Evolutionary conservation across 2,329 filamentous ascomycete species (phyloP).

Genomic region (Grosmannia clavigera): DNA sequence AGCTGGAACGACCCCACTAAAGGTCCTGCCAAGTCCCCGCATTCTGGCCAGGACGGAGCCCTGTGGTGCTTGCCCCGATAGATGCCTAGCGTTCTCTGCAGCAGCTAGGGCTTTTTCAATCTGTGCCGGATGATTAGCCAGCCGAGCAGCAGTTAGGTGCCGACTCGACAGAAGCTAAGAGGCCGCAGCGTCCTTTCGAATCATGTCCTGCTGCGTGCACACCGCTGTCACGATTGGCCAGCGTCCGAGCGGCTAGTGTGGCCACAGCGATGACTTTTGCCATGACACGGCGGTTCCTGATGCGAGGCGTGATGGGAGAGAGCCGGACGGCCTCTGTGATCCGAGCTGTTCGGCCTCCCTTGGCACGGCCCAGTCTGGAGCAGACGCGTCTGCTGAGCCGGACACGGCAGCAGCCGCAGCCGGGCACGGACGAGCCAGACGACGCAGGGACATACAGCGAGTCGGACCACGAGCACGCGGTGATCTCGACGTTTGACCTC

Average conservation of each 20-base stretch:
- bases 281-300: too few species aligned
- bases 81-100: neutral
- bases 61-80: neutral
- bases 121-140: neutral
- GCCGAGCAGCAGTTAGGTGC: too few species aligned
- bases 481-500: constrained; percentile 38
- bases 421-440: neutral
- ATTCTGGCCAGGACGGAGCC: neutral
- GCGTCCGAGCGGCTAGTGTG: neutral
- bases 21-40: too few species aligned
- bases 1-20: too few species aligned
- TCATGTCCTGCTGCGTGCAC: neutral
- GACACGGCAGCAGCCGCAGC: too few species aligned
- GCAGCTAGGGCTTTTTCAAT: neutral
- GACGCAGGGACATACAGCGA: constrained; percentile 30
- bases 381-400: neutral
- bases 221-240: neutral
- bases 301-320: too few species aligned
- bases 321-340: neutral
- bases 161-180: neutral
- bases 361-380: too few species aligned
- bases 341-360: too few species aligned
- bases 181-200: too few species aligned
- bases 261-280: too few species aligned
- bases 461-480: constrained; percentile 36